Evolutionary conservation across 2,329 filamentous ascomycete species (phyloP).

Genomic region (Hymenoscyphus scutula): DNA sequence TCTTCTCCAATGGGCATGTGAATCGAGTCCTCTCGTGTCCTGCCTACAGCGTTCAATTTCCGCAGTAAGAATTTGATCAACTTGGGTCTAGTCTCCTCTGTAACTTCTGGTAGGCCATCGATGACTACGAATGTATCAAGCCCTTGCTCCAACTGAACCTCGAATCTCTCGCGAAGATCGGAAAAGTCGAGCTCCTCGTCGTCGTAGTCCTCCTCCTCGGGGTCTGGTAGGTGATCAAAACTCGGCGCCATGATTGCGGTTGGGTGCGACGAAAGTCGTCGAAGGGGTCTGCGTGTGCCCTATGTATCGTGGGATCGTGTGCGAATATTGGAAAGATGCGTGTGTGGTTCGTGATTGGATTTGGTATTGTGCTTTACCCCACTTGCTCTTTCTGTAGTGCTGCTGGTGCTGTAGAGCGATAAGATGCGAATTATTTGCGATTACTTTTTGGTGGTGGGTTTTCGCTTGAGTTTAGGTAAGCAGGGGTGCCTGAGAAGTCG

Average conservation of each 20-base stretch:
- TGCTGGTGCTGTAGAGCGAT: slow-evolving; percentile 1
- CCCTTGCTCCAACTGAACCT: slow-evolving; percentile 93
- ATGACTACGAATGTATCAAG: slow-evolving; percentile 96
- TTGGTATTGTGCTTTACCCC: slow-evolving; percentile 25
- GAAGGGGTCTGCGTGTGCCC: slow-evolving; percentile 12
- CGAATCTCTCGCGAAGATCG: slow-evolving; percentile 89
- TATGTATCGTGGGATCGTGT: slow-evolving; percentile 11
- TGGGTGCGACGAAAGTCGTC: slow-evolving; percentile 13
- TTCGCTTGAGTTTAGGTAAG: slow-evolving; percentile 5
- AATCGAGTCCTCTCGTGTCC: slow-evolving; percentile 80
- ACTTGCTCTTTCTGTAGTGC: slow-evolving; percentile 15
- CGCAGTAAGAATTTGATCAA: slow-evolving; percentile 94
- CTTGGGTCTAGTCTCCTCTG: slow-evolving; percentile 87
- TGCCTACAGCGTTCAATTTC: slow-evolving; percentile 84
- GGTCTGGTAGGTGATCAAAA: slow-evolving; percentile 89
- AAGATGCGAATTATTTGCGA: background rate
- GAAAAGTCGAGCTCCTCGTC: slow-evolving; percentile 94
- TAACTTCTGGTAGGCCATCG: slow-evolving; percentile 88
- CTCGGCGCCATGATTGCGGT: slow-evolving; percentile 78
- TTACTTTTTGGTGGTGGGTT: slow-evolving; percentile 3
- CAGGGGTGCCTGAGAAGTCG: background rate
- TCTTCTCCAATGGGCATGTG: slow-evolving; percentile 92
- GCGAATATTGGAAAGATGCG: slow-evolving; percentile 6
- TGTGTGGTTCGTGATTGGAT: slow-evolving; percentile 7
- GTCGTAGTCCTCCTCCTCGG: slow-evolving; percentile 81